phyloP scores from a whole-genome alignment of 768 basidiomycete species.

The Tubosaeta sp. region DNA sequence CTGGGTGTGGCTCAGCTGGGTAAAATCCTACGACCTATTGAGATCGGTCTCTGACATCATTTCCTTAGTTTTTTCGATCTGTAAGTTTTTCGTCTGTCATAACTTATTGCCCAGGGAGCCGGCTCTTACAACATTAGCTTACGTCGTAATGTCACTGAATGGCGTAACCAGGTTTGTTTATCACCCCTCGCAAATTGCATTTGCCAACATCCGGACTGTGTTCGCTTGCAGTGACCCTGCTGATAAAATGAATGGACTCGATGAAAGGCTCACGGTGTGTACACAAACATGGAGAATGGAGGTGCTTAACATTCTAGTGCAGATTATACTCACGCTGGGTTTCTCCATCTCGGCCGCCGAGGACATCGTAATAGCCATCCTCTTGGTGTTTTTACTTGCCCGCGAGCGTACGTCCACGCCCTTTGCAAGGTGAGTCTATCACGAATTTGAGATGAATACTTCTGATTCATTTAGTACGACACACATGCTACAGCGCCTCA shows the following conservation, averaged over 20 bases:
- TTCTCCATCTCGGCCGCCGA: not conserved
- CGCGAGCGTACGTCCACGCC: not conserved
- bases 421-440: not conserved
- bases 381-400: not conserved
- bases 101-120: not conserved
- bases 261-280: not conserved
- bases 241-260: not conserved
- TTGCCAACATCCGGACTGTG: not conserved
- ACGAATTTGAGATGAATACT: no score
- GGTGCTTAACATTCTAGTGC: not conserved
- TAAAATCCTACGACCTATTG: not conserved
- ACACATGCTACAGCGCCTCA: constrained; percentile 1
- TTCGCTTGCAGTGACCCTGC: not conserved
- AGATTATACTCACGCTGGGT: not conserved
- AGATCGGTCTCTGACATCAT: not conserved
- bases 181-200: not conserved
- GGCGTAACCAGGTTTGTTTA: not conserved
- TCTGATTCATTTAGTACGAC: not conserved
- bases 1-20: not conserved
- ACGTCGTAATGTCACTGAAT: not conserved
- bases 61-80: not conserved
- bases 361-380: constrained; percentile 1
- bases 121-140: not conserved
- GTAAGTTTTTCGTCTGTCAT: not conserved
- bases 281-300: not conserved